Evolutionary conservation across 2,329 filamentous ascomycete genomes (phyloP).

Genomic region (Aspergillus terreus): DNA sequence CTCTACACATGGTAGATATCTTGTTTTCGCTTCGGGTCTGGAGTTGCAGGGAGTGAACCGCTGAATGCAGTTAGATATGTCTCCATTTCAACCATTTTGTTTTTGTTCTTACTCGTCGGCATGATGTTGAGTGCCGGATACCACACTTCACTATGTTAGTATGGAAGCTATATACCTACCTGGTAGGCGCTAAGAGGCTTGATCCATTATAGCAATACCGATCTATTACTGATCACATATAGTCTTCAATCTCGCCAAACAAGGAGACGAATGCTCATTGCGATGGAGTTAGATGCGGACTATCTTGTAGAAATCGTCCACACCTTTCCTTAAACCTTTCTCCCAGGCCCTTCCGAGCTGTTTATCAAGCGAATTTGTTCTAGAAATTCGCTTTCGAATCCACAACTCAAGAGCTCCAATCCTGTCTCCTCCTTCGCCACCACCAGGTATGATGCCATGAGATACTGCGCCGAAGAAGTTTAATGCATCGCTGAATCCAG

Average conservation of each 20-base stretch:
- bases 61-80: too few relatives aligned
- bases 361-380: slow-evolving; percentile 47
- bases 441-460: slow-evolving; percentile 27
- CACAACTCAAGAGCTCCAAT: slow-evolving; percentile 59
- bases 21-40: slow-evolving; percentile 7
- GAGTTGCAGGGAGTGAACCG: neutral
- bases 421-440: slow-evolving; percentile 40
- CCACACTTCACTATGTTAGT: too few relatives aligned
- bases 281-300: too few relatives aligned
- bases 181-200: too few relatives aligned
- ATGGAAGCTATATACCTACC: too few relatives aligned
- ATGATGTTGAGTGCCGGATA: too few relatives aligned
- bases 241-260: too few relatives aligned
- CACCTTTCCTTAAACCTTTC: slow-evolving; percentile 35
- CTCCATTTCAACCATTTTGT: too few relatives aligned
- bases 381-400: slow-evolving; percentile 52
- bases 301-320: slow-evolving; percentile 26
- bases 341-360: slow-evolving; percentile 31
- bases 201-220: too few relatives aligned
- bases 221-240: too few relatives aligned
- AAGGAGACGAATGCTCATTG: too few relatives aligned
- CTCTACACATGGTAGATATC: slow-evolving; percentile 7
- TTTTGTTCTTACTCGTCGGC: too few relatives aligned
- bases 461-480: slow-evolving; percentile 48
- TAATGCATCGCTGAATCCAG: slow-evolving; percentile 54